Base-by-base conservation (phyloP, 2,329 filamentous ascomycete genomes). In the Camillea tinctor region DNA sequence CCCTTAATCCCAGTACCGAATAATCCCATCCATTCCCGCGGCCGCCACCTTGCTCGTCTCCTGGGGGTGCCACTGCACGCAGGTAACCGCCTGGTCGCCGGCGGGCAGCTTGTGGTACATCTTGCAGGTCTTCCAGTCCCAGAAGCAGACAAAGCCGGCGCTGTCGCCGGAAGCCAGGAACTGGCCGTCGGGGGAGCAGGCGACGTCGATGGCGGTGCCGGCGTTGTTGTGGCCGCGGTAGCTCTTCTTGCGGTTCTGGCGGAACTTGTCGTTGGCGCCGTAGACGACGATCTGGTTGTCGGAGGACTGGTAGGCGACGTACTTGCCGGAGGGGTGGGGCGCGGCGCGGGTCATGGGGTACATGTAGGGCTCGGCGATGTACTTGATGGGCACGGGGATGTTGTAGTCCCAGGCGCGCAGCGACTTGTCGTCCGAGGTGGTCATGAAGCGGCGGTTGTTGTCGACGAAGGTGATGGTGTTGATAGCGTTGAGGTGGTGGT, bases 51-150 rank as follows among this genome's bases (percentile, higher is more conserved):
- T 97, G 73, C 90, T 95, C 19, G 90, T 95, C 81, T 99, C 95
- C 77, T 97, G 91, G n/a, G 94, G 93, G 76, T 98, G 93, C 94
- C 95, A 99, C 74, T 91, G 90, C 60, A 95, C 86, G 66, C 89
- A 91, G n/a, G 92, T 92, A 57, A 97, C 83, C 4, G 93, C 87
- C 56, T 89, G 86, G 57, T 92, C 93, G 60, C 91, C 88, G 22
- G 92, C 93, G 77, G 90, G 86, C 66, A 99, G 87, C 83, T 98
- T 98, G 78, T 97, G 92, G 77, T 92, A 97, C 93, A 99, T 94
- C 79, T 97, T 98, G 76, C 94, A 96, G 48, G 93, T 97, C 85
- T 99, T 99, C 92, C 93, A 99, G 77, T 98, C 95, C 92, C 93
- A 99, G 79, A 98, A 97, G 77, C 91, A 96, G 53, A 97, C 87